These are phyloP conservation scores for Ogataea paraovalis DNA, from an alignment of 805 yeast species.

Conservation along the genomic window DNA sequence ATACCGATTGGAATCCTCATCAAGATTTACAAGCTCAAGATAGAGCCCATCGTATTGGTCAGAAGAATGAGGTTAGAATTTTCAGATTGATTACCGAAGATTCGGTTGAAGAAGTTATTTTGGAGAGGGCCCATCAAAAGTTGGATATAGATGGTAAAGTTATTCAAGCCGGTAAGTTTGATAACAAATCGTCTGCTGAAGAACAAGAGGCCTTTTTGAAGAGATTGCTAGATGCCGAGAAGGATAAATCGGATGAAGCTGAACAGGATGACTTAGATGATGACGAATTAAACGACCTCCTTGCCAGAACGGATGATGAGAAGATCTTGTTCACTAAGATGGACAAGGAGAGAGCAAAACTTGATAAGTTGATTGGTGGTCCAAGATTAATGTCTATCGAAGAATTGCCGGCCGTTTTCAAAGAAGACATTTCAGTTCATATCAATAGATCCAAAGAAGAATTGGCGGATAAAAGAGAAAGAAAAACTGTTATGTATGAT, in stretches of 20 bases:
- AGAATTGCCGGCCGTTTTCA: constrained; percentile 79
- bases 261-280: constrained; percentile 53
- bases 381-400: constrained; percentile 58
- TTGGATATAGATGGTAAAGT: constrained; percentile 86
- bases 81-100: constrained; percentile 75
- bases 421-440: constrained; percentile 50
- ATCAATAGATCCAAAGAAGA: constrained; percentile 38
- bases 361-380: constrained; percentile 31
- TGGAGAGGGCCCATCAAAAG: constrained; percentile 79
- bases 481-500: constrained; percentile 57
- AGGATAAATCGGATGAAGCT: constrained; percentile 37
- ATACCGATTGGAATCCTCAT: constrained; percentile 90
- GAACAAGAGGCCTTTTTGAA: constrained; percentile 81
- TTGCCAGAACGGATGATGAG: constrained; percentile 67
- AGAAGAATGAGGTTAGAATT: constrained; percentile 81
- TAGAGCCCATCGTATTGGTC: constrained; percentile 88
- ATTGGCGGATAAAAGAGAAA: constrained; percentile 59
- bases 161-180: constrained; percentile 88
- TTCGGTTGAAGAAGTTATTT: constrained; percentile 78
- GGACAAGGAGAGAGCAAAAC: constrained; percentile 50
- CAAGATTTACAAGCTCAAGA: constrained; percentile 90
- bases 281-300: constrained; percentile 67
- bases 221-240: constrained; percentile 67
- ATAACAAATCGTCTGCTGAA: constrained; percentile 80
- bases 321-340: constrained; percentile 49